phyloP scores from a whole-genome alignment of 2,329 filamentous ascomycete genomes.

The Hypomyces rosellus region DNA sequence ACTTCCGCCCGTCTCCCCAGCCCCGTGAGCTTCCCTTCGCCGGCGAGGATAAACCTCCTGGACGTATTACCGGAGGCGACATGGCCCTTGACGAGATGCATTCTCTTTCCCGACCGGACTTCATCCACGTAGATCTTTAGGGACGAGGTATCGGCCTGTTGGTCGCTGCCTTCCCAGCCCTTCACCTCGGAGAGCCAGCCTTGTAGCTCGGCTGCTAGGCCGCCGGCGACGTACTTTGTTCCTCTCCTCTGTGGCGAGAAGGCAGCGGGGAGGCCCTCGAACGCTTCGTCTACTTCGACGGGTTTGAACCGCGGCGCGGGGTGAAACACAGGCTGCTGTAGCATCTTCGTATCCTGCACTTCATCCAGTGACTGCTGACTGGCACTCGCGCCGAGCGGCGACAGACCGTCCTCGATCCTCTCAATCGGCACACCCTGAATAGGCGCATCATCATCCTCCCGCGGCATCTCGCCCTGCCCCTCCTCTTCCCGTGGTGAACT shows the following conservation, averaged over 20 bases:
- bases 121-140: conserved; percentile 25
- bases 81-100: conserved; percentile 28
- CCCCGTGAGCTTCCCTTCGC: conserved; percentile 32
- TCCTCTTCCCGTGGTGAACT: conserved; percentile 1
- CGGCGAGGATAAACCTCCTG: conserved; percentile 29
- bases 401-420: background rate
- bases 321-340: conserved; percentile 32
- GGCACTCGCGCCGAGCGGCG: background rate
- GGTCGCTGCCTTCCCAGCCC: conserved; percentile 23
- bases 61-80: background rate
- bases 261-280: conserved; percentile 19
- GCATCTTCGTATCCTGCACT: conserved; percentile 2
- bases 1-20: conserved; percentile 25
- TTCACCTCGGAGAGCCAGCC: conserved; percentile 36
- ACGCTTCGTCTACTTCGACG: conserved; percentile 17
- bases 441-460: background rate
- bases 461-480: background rate
- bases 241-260: conserved; percentile 34
- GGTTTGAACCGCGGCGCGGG: conserved; percentile 35
- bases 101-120: conserved; percentile 24
- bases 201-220: conserved; percentile 34
- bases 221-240: conserved; percentile 29
- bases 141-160: conserved; percentile 10
- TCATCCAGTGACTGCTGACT: background rate
- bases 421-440: background rate